Conservation (phyloP, 768 basidiomycete genomes). For the Tricholomella constricta region DNA sequence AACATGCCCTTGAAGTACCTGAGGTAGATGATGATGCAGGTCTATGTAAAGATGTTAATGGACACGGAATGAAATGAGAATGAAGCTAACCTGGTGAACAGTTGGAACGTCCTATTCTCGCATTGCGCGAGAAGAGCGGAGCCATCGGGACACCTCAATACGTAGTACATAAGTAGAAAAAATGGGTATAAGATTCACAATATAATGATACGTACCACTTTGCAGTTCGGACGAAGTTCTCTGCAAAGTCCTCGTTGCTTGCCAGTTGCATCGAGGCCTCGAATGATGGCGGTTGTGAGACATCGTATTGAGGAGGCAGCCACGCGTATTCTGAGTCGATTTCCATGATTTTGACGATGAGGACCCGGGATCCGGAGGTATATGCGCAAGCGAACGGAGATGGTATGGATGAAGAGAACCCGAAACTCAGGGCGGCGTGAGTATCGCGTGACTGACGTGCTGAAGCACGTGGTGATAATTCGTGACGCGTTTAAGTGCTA, state of each 20-base stretch:
- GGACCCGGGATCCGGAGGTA: not conserved
- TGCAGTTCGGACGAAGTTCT: constrained; percentile 56
- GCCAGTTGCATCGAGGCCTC: constrained; percentile 13
- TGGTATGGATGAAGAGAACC: no score
- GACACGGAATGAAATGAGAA: not conserved
- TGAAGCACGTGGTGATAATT: no score
- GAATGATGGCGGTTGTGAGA: constrained; percentile 22
- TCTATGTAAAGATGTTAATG: not conserved
- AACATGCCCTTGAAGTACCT: not conserved
- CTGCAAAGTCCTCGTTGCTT: constrained; percentile 22
- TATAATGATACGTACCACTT: constrained; percentile 48
- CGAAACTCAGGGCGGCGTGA: no score
- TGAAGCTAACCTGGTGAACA: constrained; percentile 49
- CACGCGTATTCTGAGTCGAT: constrained; percentile 9
- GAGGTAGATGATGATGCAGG: not conserved
- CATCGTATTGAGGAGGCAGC: constrained; percentile 23
- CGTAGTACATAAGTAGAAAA: not conserved
- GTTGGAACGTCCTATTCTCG: constrained; percentile 68
- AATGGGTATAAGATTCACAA: not conserved
- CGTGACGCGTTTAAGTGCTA: no score
- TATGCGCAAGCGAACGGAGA: not conserved
- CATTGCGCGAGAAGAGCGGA: constrained; percentile 65
- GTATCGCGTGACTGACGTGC: no score
- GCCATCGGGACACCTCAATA: constrained; percentile 73
- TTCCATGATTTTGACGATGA: not conserved